Evolutionary conservation across 371 early-diverging fungal genomes (phyloP).

Genomic region (Rhizopus microsporus): DNA sequence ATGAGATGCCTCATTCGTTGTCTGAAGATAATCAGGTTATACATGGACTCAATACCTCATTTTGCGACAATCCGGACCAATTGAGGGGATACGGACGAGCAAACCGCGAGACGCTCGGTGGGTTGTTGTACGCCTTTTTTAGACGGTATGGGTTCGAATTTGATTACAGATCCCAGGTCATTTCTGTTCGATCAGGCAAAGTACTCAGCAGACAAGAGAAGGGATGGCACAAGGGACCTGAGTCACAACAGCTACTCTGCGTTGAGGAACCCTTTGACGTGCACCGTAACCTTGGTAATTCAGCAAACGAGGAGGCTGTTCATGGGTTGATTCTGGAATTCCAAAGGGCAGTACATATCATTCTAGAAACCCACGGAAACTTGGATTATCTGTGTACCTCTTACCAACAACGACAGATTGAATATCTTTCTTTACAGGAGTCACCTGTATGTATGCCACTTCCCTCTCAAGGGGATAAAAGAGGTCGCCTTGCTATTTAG

Average conservation of each 20-base stretch:
- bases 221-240: slow-evolving; percentile 67
- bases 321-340: slow-evolving; percentile 79
- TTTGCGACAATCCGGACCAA: slow-evolving; percentile 65
- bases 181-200: slow-evolving; percentile 81
- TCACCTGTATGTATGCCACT: not conserved
- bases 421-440: not conserved
- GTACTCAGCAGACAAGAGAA: slow-evolving; percentile 77
- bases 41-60: slow-evolving; percentile 31
- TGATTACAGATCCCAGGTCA: slow-evolving; percentile 76
- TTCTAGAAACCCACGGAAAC: slow-evolving; percentile 4
- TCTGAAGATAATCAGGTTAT: slow-evolving; percentile 14
- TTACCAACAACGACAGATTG: not conserved
- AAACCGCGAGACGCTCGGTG: slow-evolving; percentile 78
- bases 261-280: slow-evolving; percentile 90
- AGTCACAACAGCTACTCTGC: slow-evolving; percentile 61
- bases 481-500: not conserved
- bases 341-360: slow-evolving; percentile 63
- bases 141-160: slow-evolving; percentile 78
- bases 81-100: slow-evolving; percentile 66
- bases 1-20: slow-evolving; percentile 46
- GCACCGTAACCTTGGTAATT: slow-evolving; percentile 85
- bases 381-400: not conserved
- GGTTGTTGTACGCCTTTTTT: slow-evolving; percentile 87
- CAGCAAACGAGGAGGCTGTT: slow-evolving; percentile 78
- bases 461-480: not conserved